Percentiles rank a stretch among this genome's conserved stretches.
These are phyloP conservation scores for Galeopsis tetrahit DNA, from an alignment of 257 asterid species.

Conservation along the genomic window DNA sequence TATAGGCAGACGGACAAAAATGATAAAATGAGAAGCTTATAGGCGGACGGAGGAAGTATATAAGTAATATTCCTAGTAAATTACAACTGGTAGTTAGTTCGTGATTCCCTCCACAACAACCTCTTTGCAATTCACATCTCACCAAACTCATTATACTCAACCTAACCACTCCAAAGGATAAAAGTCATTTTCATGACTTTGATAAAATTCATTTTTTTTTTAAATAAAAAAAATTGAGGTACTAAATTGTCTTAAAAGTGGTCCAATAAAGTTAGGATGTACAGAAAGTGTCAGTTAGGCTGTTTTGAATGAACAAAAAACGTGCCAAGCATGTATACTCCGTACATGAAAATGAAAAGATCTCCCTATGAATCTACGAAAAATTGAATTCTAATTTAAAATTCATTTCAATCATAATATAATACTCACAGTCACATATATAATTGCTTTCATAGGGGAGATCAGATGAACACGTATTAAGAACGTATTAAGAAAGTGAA, in stretches of 20 bases:
- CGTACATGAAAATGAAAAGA: no score
- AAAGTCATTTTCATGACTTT: not conserved
- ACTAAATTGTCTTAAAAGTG: not conserved
- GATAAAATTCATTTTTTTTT: not conserved
- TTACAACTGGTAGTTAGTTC: not conserved
- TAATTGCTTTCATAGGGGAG: no score
- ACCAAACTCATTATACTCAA: conserved; percentile 12
- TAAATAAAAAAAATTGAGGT: not conserved
- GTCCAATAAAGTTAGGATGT: not conserved
- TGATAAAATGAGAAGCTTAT: no score
- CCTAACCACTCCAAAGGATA: not conserved
- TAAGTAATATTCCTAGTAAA: not conserved
- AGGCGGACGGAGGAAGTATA: no score
- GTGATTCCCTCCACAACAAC: conserved; percentile 1
- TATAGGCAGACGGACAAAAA: no score
- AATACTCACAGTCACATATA: no score
- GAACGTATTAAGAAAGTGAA: no score
- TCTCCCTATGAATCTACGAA: not conserved
- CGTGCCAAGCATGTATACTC: not conserved
- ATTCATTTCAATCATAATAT: no score
- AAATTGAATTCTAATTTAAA: not conserved
- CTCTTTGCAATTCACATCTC: not conserved
- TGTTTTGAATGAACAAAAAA: not conserved
- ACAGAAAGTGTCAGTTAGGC: no score
- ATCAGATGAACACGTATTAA: no score